phyloP scores from a whole-genome alignment of 108 stramenopile species.

The Skeletonema potamos region DNA sequence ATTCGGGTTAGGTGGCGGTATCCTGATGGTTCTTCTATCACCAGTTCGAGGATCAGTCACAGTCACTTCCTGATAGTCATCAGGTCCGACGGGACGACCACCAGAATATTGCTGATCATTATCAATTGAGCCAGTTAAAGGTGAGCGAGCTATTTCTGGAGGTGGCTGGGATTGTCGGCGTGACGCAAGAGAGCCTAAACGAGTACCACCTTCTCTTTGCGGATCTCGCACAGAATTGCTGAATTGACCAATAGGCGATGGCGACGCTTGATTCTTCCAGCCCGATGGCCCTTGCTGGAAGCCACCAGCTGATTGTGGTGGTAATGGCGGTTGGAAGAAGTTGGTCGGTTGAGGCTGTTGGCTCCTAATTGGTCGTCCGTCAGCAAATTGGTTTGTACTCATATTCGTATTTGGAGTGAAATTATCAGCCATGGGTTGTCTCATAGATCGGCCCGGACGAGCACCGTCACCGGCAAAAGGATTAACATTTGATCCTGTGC shows the following conservation, averaged over 20 bases:
- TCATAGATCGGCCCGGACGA: background rate
- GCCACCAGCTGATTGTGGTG: background rate
- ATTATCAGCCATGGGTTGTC: background rate
- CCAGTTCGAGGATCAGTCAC: background rate
- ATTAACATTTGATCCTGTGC: background rate
- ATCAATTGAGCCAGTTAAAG: background rate
- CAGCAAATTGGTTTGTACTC: background rate
- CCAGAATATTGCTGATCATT: background rate
- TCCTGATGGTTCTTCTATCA: background rate
- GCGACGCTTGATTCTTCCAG: constrained; percentile 1
- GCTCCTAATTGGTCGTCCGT: background rate
- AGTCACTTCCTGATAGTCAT: background rate
- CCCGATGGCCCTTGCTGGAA: background rate
- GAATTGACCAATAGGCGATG: constrained; percentile 3
- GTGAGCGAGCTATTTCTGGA: background rate
- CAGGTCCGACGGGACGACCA: background rate
- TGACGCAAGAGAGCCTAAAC: background rate
- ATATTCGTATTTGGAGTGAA: background rate
- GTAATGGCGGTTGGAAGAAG: background rate
- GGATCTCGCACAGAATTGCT: background rate
- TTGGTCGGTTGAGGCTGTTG: background rate
- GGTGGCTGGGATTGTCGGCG: background rate
- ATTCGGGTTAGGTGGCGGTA: background rate
- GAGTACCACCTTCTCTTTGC: background rate
- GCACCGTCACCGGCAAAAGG: background rate